These are phyloP conservation scores for Ustilago curta DNA, from an alignment of 1,284 basidiomycete genomes.

Conservation along the genomic window DNA sequence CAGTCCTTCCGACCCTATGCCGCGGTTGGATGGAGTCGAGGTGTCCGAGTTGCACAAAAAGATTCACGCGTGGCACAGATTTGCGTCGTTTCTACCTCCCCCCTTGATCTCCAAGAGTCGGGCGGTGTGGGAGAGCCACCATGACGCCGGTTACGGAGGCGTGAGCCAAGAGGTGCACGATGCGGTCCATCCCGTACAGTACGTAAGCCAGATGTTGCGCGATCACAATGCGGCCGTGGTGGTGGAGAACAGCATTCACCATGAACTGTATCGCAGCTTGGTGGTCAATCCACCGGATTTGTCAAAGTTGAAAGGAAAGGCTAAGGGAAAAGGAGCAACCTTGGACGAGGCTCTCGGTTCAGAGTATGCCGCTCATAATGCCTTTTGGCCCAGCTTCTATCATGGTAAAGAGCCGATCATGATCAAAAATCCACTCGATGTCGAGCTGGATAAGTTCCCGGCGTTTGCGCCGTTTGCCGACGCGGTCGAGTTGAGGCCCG, in stretches of 20 bases:
- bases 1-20: constrained; percentile 4
- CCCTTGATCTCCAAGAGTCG: constrained; percentile 10
- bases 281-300: too few species aligned
- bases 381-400: constrained; percentile 13
- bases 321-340: neutral
- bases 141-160: neutral
- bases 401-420: constrained; percentile 3
- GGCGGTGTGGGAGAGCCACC: constrained; percentile 3
- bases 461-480: constrained; percentile 17
- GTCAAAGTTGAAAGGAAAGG: neutral
- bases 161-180: neutral
- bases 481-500: constrained; percentile 12
- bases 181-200: constrained; percentile 31
- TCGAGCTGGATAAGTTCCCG: constrained; percentile 8
- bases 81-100: constrained; percentile 6
- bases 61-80: constrained; percentile 9
- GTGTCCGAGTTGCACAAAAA: neutral
- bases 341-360: constrained; percentile 4
- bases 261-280: neutral
- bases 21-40: neutral
- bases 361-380: neutral
- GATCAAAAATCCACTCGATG: constrained; percentile 18
- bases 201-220: constrained; percentile 13
- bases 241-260: constrained; percentile 25
- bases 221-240: constrained; percentile 8